A percentile compares a stretch with the other conserved stretches of the same genome.
These are phyloP conservation scores for Ophiosphaerella herpotricha DNA, from an alignment of 2,329 filamentous ascomycete species.

Conservation along the genomic window DNA sequence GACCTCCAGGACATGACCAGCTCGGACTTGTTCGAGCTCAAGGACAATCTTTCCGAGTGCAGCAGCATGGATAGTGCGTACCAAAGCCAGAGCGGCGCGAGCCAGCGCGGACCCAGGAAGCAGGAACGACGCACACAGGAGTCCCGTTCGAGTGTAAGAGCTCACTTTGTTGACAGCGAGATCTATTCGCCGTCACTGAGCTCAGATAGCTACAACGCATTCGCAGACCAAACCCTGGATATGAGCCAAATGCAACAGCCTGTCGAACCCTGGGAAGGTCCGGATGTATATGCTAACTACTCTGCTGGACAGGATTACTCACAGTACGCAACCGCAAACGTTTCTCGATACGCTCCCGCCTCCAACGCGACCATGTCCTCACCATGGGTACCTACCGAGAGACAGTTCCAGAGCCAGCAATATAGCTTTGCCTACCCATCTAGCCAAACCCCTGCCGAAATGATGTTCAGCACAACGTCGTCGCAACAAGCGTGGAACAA, in stretches of 20 bases:
- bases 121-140: conserved; percentile 39
- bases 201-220: conserved; percentile 41
- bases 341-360: conserved; percentile 27
- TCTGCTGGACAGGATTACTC: conserved; percentile 43
- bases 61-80: conserved; percentile 52
- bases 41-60: conserved; percentile 46
- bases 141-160: conserved; percentile 32
- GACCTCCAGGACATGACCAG: conserved; percentile 43
- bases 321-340: conserved; percentile 32
- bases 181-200: conserved; percentile 45
- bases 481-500: conserved; percentile 29
- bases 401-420: conserved; percentile 31
- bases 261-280: conserved; percentile 36
- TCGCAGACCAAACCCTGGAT: conserved; percentile 36
- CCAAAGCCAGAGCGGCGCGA: conserved; percentile 46
- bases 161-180: conserved; percentile 36
- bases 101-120: conserved; percentile 35
- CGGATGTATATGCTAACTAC: conserved; percentile 46
- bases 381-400: conserved; percentile 31
- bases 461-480: conserved; percentile 27
- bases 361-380: conserved; percentile 22
- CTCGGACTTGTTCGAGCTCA: conserved; percentile 40
- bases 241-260: conserved; percentile 42
- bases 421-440: conserved; percentile 34
- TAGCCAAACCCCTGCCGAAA: conserved; percentile 21